A percentile compares a stretch with the other conserved stretches of the same genome.
phyloP scores from a whole-genome alignment of 495 filamentous ascomycete genomes.

The Lichina pygmaea region DNA sequence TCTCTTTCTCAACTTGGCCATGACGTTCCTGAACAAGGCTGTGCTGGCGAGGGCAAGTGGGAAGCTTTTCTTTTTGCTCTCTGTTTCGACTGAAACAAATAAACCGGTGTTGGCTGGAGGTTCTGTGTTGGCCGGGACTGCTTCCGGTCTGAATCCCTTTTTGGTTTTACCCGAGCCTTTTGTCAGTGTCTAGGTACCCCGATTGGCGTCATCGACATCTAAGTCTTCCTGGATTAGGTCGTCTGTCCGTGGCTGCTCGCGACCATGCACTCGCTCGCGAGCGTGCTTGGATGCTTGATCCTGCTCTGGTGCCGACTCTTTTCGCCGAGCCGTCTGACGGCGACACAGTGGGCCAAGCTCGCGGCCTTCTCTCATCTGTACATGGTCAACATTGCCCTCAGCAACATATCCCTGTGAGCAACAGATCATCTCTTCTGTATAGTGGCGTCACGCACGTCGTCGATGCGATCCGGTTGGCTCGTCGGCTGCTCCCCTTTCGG shows the following conservation, averaged over 20 bases:
- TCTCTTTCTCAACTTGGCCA: slow-evolving; percentile 22
- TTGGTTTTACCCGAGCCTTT: no score
- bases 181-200: no score
- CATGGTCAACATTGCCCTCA: slow-evolving; percentile 31
- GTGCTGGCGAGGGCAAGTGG: slow-evolving; percentile 20
- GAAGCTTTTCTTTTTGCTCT: not conserved
- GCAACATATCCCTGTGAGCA: slow-evolving; percentile 21
- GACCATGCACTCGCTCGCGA: slow-evolving; percentile 21
- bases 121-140: no score
- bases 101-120: no score
- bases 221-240: slow-evolving; percentile 10
- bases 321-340: slow-evolving; percentile 17
- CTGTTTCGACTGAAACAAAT: not conserved
- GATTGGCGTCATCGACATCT: no score
- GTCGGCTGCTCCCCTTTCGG: not conserved
- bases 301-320: slow-evolving; percentile 20
- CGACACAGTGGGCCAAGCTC: slow-evolving; percentile 7
- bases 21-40: slow-evolving; percentile 28
- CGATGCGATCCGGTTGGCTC: no score
- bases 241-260: slow-evolving; percentile 30
- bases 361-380: slow-evolving; percentile 26
- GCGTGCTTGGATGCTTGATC: slow-evolving; percentile 21
- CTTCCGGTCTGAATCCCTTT: no score
- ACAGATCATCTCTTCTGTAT: not conserved
- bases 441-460: no score